Percentiles rank a stretch among this genome's conserved stretches.
phyloP scores from a whole-genome alignment of 352 stramenopile genomes.

The Pythium phragmitis region DNA sequence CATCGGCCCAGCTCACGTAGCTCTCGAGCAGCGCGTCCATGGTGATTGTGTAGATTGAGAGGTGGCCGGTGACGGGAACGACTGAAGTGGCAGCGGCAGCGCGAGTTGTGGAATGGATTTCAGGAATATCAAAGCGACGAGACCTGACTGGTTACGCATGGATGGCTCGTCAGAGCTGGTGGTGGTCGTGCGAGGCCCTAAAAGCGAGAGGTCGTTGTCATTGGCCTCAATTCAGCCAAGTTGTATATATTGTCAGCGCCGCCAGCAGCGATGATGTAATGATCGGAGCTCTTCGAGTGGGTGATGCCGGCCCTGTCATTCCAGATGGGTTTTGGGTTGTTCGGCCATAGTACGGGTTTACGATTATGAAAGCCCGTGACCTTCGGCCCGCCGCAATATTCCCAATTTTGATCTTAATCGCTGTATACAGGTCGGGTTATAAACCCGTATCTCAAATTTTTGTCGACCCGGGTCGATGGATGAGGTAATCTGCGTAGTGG shows the following conservation, averaged over 20 bases:
- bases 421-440: not conserved
- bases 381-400: not conserved
- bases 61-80: not conserved
- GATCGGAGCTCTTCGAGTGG: not conserved
- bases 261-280: not conserved
- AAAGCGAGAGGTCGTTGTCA: not conserved
- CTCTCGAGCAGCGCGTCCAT: not conserved
- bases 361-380: not conserved
- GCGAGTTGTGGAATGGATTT: not conserved
- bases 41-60: not conserved
- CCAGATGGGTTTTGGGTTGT: not conserved
- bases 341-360: not conserved
- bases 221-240: not conserved
- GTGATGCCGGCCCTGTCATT: not conserved
- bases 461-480: not conserved
- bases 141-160: not conserved
- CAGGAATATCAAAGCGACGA: not conserved
- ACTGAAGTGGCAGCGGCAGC: not conserved
- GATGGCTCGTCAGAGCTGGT: not conserved
- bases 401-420: not conserved
- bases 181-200: not conserved
- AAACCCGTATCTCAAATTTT: not conserved
- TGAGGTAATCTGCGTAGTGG: not conserved
- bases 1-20: constrained; percentile 9
- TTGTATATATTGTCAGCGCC: not conserved